Base-by-base conservation (phyloP, 768 basidiomycete genomes). In the Lanmaoa pseudosensibilis region DNA sequence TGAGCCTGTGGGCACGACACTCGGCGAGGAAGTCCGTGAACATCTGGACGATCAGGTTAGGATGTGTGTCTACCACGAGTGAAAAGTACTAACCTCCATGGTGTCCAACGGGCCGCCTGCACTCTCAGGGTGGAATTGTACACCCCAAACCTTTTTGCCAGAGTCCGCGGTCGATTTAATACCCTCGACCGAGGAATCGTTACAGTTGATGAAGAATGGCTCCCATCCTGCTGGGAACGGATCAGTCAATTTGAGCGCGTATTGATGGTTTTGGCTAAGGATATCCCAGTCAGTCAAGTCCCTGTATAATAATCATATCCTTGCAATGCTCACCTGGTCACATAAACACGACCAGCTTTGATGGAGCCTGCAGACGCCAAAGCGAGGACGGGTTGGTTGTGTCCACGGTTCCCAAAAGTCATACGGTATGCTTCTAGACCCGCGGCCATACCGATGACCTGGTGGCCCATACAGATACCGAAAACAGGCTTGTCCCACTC, bases 131-230 rank as follows among this genome's bases (percentile, higher is more conserved):
- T 99, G 97, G 86, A 98, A 99, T 69, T 99, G 97, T 21, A 98
- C 96, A 63, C 96, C 97, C 93, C 94, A 98, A 32, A 98, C 82
- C 60, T 85, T 87, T 77, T 88, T 93, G 52, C 94, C 94, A 23
- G 93, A 94, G 11, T 87, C 89, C 0, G 77, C 68, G 2, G 97
- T 97, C 18, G 94, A 95, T 75, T 94, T 98, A 81, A 98, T 97
- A 38, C 97, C 97, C 71, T 98, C 97, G 16, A 98, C 94, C 1
- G 94, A 97, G 16, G 96, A 98, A 75, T 98, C 96, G 68, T 98
- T 98, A 76, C 94, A 97, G 76, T 98, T 99, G 78, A 98, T 96
- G 80, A 99, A 99, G 83, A 96, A 98, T 0, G 96, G 96, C 64
- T 96, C 94, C 94, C 94, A 99, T 18, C 94, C 97, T 55, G 81